Base-by-base conservation (phyloP, 495 filamentous ascomycete species). In the Penicillium flavigenum region DNA sequence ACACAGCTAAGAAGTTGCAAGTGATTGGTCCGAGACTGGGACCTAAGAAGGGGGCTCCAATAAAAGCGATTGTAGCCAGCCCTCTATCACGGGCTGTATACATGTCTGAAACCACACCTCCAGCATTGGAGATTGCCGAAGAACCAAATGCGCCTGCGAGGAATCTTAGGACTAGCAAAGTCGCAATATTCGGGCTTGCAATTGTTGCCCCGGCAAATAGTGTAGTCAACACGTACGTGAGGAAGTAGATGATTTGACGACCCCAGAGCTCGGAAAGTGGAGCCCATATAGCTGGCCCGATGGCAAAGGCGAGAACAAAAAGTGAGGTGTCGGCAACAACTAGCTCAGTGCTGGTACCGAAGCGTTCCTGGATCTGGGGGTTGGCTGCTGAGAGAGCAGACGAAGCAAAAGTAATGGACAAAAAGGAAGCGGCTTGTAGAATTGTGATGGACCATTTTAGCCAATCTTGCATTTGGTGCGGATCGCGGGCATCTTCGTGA, bases 241-340 rank as follows among this genome's bases (percentile, higher is more conserved):
- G 54, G 63, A 85, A 74, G 63, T 47, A 63, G 45, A 63, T 43
- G 17, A 52, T 10, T 20, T 69, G 61, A 19, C 90, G 81, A 36
- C 90, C 90, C 58, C 81, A 83, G 27, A 94, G 70, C 66, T 94
- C 90, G 9, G 85, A 88, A 5, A 90, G 66, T 0, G 89, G 90
- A 6, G 74, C 80, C 69, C 72, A 84, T n/a, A 81, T 39, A 0
- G 75, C 56, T 4, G 82, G 82, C 12, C 79, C 82, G 26, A 78
- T 43, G 1, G 69, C 70, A 22, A 74, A 74, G 0, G 61, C 79
- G 5, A 83, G 59, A 5, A 85, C 72, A 58, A 79, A 82, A 0
- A 84, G 62, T 14, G 65, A 70, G 1, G 74, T 74, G 22, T 72
- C 79, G 12, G 81, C 63, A 16, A 67, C 67, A 0, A 60, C 60